Percentiles rank a stretch among this genome's conserved stretches.
These are phyloP conservation scores for Spirogloea muscicola DNA, from an alignment of 139 green algal genomes.

Conservation along the genomic window DNA sequence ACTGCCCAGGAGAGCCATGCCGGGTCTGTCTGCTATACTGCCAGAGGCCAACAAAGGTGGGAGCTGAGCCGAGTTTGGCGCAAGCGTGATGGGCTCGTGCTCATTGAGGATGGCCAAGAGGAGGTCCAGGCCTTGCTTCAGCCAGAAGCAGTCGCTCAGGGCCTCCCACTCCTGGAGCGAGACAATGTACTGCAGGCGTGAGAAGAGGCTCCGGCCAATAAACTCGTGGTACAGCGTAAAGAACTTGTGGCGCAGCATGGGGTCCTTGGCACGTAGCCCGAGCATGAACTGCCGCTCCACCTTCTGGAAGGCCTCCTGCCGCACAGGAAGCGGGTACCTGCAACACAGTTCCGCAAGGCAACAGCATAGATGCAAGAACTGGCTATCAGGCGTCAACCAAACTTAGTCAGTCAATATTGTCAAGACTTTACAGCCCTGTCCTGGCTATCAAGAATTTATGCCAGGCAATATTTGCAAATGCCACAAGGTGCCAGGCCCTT, in stretches of 20 bases:
- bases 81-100: slow-evolving; percentile 80
- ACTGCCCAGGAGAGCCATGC: not conserved
- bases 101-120: slow-evolving; percentile 79
- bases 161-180: slow-evolving; percentile 86
- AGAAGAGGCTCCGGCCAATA: slow-evolving; percentile 71
- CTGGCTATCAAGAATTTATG: too few relatives aligned
- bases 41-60: slow-evolving; percentile 40
- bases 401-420: too few relatives aligned
- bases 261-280: slow-evolving; percentile 73
- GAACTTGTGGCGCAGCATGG: slow-evolving; percentile 70
- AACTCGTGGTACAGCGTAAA: slow-evolving; percentile 79
- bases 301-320: slow-evolving; percentile 62
- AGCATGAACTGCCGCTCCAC: slow-evolving; percentile 86
- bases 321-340: slow-evolving; percentile 51
- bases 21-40: not conserved
- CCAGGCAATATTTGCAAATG: too few relatives aligned
- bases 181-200: slow-evolving; percentile 89
- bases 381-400: too few relatives aligned
- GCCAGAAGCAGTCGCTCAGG: slow-evolving; percentile 83
- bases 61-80: slow-evolving; percentile 83
- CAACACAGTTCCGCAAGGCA: too few relatives aligned
- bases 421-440: too few relatives aligned
- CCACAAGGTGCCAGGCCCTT: too few relatives aligned
- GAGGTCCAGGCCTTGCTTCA: slow-evolving; percentile 91
- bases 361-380: too few relatives aligned